A percentile compares a stretch with the other conserved stretches of the same genome.
phyloP scores from a whole-genome alignment of 139 green algal species.

The Tetraselmis chui region DNA sequence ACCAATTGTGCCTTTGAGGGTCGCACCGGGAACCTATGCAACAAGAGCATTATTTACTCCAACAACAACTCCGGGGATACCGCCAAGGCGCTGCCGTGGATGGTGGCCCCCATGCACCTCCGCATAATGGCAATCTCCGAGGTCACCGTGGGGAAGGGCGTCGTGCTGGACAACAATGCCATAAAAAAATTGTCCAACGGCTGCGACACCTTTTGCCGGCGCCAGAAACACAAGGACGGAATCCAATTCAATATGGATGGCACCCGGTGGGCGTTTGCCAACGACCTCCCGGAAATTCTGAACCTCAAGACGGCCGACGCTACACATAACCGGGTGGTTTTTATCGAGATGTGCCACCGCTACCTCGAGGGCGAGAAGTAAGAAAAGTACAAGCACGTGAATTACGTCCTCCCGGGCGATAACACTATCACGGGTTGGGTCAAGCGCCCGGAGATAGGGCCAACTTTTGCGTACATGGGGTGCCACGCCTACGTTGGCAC shows the following conservation, averaged over 20 bases:
- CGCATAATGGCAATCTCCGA: not conserved
- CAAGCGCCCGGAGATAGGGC: not conserved
- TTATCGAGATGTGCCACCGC: not conserved
- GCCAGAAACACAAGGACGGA: not conserved
- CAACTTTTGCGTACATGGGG: not conserved
- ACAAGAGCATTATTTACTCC: not conserved
- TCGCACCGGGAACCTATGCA: not conserved
- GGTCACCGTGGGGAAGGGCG: not conserved
- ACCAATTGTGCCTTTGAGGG: not conserved
- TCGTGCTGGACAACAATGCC: not conserved
- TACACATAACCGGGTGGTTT: not conserved
- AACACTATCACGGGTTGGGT: not conserved
- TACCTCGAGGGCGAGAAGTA: not conserved
- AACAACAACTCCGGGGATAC: not conserved
- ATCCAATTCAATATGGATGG: not conserved
- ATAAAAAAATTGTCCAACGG: not conserved
- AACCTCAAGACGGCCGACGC: not conserved
- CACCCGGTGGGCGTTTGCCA: not conserved
- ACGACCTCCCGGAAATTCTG: not conserved
- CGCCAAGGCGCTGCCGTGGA: not conserved
- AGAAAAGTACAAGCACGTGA: not conserved
- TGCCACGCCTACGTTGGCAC: no score
- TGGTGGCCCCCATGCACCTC: not conserved
- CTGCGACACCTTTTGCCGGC: not conserved
- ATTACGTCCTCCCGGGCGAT: not conserved